A percentile compares a stretch with the other conserved stretches of the same genome.
These are phyloP conservation scores for Magnusiomyces ingens DNA, from an alignment of 1,139 yeast species.

Conservation along the genomic window DNA sequence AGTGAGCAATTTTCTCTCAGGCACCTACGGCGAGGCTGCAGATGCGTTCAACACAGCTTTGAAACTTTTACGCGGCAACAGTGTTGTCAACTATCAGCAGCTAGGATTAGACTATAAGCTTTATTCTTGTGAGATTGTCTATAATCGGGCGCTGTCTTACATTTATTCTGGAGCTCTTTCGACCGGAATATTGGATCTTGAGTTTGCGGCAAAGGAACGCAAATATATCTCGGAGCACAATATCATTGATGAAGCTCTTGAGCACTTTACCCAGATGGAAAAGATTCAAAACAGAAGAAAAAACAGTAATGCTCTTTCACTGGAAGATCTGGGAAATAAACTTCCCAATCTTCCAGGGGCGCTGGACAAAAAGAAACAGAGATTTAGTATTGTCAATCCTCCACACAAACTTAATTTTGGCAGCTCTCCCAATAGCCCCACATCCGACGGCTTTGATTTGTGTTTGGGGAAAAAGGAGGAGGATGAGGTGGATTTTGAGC, in stretches of 20 bases:
- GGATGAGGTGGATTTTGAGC: not conserved
- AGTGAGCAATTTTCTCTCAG: slow-evolving; percentile 22
- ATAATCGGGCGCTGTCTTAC: slow-evolving; percentile 22
- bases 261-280: slow-evolving; percentile 13
- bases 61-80: slow-evolving; percentile 22
- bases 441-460: not conserved
- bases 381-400: slow-evolving; percentile 15
- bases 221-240: slow-evolving; percentile 19
- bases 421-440: too few species aligned
- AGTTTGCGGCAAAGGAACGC: slow-evolving; percentile 21
- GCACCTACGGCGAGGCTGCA: slow-evolving; percentile 21
- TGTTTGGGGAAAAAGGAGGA: not conserved
- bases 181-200: slow-evolving; percentile 20
- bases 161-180: slow-evolving; percentile 19
- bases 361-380: slow-evolving; percentile 8
- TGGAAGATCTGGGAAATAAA: not conserved
- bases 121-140: slow-evolving; percentile 24
- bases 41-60: slow-evolving; percentile 21
- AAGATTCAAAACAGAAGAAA: slow-evolving; percentile 2
- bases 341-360: slow-evolving; percentile 10
- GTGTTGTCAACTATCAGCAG: slow-evolving; percentile 22
- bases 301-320: not conserved
- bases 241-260: slow-evolving; percentile 23
- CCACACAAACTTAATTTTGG: slow-evolving; percentile 3
- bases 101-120: slow-evolving; percentile 22